Conservation (phyloP, 148 eudicot species). For the Fagopyrum esculentum region DNA sequence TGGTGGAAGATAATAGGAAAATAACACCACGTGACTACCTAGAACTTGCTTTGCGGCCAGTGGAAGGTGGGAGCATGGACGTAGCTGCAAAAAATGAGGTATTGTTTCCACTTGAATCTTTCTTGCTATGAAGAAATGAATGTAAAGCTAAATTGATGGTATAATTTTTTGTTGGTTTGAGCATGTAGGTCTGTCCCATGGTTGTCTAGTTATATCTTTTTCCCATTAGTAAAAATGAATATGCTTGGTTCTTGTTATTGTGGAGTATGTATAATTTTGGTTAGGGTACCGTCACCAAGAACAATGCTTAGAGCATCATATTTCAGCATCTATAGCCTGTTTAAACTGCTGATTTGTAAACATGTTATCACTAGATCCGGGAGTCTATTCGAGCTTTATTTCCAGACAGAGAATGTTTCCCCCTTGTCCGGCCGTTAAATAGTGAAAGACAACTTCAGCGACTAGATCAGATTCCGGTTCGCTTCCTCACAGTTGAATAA, state of each 20-base stretch:
- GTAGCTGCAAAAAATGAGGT: conserved; percentile 94
- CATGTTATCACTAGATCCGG: conserved; percentile 77
- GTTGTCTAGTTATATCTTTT: not conserved
- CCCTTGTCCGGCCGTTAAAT: conserved; percentile 90
- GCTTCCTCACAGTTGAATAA: conserved; percentile 18
- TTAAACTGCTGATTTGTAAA: not conserved
- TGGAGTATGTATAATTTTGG: not conserved
- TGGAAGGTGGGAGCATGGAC: conserved; percentile 63
- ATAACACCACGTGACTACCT: conserved; percentile 97
- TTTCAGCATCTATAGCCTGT: not conserved
- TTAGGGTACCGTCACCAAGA: not conserved
- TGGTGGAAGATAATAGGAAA: conserved; percentile 79
- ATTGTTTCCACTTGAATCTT: not conserved
- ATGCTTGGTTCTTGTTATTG: not conserved
- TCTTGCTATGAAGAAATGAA: not conserved
- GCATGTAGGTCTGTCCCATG: not conserved
- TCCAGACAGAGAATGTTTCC: conserved; percentile 93
- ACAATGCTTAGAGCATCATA: not conserved
- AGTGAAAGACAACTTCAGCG: conserved; percentile 83
- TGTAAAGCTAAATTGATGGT: not conserved
- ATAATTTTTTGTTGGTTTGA: not conserved
- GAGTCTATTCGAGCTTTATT: conserved; percentile 95
- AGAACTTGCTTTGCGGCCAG: conserved; percentile 84
- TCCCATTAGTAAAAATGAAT: not conserved
- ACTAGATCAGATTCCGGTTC: conserved; percentile 87